Base-by-base conservation (phyloP, 2,329 filamentous ascomycete genomes). In the Tothia fuscella region DNA sequence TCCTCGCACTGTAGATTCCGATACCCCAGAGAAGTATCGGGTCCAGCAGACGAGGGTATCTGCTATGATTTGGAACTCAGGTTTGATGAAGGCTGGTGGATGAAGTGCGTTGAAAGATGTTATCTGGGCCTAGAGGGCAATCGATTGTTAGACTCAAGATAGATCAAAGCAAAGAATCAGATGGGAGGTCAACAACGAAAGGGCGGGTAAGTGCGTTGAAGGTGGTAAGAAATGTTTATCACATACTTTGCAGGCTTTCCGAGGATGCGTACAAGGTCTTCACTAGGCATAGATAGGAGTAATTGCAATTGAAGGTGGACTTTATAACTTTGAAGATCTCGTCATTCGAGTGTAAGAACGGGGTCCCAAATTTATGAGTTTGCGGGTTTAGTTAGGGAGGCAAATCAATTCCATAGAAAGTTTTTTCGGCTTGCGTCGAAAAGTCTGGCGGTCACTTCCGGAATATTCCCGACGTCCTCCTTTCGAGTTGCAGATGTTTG, bases 181-280 rank as follows among this genome's bases (percentile, higher is more conserved):
- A 3, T n/a, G 16, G 10, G 21, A 4, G 9, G 34, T 16, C 9
- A 25, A 14, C 14, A 24, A 19, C 20, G 22, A 47, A 42, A n/a
- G 38, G 14, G 5, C 12, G 12, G n/a, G n/a, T 1, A 21, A 38
- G 19, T 17, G 26, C 20, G 14, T 4, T 22, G 6, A 26, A 4
- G 10, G 21, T 14, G 34, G 22, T 20, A 12, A 41, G 41, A 29
- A n/a, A 13, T 25, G 17, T 14, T 5, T n/a, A 9, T 6, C 14
- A 37, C 81, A 56, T 67, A 89, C 85, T 91, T 89, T 64, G 82
- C 82, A 58, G 84, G 84, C 70, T 87, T 87, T 58, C 82, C 88
- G 54, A 91, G 75, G 68, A 88, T 88, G 66, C 83, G 80, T 57
- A 91, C 75, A 56, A 88, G 76, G 65, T 88, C 82, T 67, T 78